phyloP scores from a whole-genome alignment of 371 early-diverging fungal genomes.

The Mortierella sp. region DNA sequence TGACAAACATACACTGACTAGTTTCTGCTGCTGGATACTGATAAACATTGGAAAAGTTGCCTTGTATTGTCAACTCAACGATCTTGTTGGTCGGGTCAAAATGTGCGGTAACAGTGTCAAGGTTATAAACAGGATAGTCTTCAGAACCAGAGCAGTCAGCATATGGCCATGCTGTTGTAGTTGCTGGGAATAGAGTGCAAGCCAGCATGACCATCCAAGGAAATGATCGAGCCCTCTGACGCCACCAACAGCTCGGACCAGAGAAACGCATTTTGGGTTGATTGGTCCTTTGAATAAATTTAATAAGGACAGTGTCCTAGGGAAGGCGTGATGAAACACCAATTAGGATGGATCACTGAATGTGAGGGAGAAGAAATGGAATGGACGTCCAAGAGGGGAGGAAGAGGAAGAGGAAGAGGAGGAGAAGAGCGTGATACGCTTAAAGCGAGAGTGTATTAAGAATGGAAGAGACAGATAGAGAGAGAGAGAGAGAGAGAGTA shows the following conservation, averaged over 20 bases:
- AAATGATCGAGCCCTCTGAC: conserved; percentile 6
- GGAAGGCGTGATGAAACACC: background rate
- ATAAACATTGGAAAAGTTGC: conserved; percentile 26
- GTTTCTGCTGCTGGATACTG: conserved; percentile 33
- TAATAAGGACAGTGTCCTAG: background rate
- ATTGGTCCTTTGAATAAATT: background rate
- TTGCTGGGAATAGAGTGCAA: conserved; percentile 11
- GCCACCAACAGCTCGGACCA: conserved; percentile 26
- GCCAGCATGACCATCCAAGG: conserved; percentile 10
- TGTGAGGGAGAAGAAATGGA: background rate
- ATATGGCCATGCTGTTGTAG: conserved; percentile 47
- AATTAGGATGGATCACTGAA: background rate
- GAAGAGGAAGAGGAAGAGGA: background rate
- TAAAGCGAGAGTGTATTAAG: background rate
- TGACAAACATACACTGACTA: conserved; percentile 34
- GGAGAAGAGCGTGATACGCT: background rate
- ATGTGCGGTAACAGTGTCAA: conserved; percentile 24
- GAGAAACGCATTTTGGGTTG: conserved; percentile 7
- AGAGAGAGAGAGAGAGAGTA: background rate
- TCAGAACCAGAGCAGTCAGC: conserved; percentile 48
- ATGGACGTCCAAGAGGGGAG: conserved; percentile 2
- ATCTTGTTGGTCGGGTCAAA: conserved; percentile 26
- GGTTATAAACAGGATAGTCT: conserved; percentile 19
- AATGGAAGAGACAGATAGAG: background rate
- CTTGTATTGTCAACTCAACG: conserved; percentile 20